These are phyloP conservation scores for Tolypocladium paradoxum DNA, from an alignment of 2,329 filamentous ascomycete species.

Conservation along the genomic window DNA sequence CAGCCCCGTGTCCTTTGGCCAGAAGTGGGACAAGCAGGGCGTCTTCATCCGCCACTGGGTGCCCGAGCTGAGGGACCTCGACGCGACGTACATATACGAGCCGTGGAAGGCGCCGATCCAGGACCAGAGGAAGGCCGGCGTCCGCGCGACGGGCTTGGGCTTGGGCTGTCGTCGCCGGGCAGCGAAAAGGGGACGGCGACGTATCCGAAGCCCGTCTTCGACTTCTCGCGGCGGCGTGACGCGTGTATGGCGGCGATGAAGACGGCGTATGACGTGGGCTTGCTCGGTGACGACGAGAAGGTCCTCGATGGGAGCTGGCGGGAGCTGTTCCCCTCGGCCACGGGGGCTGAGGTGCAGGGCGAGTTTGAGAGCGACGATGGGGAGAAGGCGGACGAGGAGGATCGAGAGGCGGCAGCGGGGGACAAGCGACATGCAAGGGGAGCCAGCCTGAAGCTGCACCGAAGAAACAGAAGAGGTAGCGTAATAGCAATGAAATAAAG, in stretches of 20 bases:
- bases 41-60: slow-evolving; percentile 53
- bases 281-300: slow-evolving; percentile 52
- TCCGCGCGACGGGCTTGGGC: slow-evolving; percentile 44
- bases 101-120: slow-evolving; percentile 61
- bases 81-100: slow-evolving; percentile 67
- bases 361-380: slow-evolving; percentile 21
- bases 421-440: slow-evolving; percentile 14
- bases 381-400: slow-evolving; percentile 20
- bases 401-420: slow-evolving; percentile 8
- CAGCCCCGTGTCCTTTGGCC: slow-evolving; percentile 58
- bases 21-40: slow-evolving; percentile 66
- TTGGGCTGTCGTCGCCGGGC: slow-evolving; percentile 11
- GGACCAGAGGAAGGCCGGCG: slow-evolving; percentile 60
- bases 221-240: slow-evolving; percentile 52
- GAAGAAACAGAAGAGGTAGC: slow-evolving; percentile 16
- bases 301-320: slow-evolving; percentile 52
- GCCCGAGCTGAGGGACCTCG: slow-evolving; percentile 51
- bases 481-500: not conserved
- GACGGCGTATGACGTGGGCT: slow-evolving; percentile 52
- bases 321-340: slow-evolving; percentile 28
- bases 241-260: slow-evolving; percentile 60
- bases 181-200: slow-evolving; percentile 26
- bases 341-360: slow-evolving; percentile 29
- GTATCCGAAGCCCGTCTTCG: slow-evolving; percentile 71
- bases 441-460: slow-evolving; percentile 1